phyloP scores from a whole-genome alignment of 2,329 filamentous ascomycete genomes.

The Decorospora gaudefroyi region DNA sequence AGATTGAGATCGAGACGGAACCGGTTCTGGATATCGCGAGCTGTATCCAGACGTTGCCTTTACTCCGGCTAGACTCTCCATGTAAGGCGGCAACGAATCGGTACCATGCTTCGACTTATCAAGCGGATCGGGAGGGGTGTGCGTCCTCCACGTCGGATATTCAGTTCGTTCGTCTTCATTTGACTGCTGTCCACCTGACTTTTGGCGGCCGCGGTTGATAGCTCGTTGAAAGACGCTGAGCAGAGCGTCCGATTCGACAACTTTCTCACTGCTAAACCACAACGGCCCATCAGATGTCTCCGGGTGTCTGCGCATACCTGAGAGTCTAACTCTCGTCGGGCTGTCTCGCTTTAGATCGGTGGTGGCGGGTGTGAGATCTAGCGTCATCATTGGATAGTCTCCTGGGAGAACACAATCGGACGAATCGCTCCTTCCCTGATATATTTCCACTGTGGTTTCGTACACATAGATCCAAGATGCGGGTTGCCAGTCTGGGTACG shows the following conservation, averaged over 20 bases:
- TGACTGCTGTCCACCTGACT: no score
- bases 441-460: slow-evolving; percentile 22
- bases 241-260: slow-evolving; percentile 6
- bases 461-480: slow-evolving; percentile 22
- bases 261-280: slow-evolving; percentile 9
- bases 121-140: not conserved
- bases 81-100: no score
- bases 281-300: slow-evolving; percentile 3
- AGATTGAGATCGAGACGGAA: not conserved
- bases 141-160: not conserved
- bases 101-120: not conserved
- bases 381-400: slow-evolving; percentile 17
- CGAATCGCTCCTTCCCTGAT: slow-evolving; percentile 12
- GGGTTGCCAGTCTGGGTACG: slow-evolving; percentile 22
- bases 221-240: slow-evolving; percentile 9
- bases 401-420: no score
- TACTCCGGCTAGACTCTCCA: no score
- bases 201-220: not conserved
- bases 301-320: slow-evolving; percentile 1
- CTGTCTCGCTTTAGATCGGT: slow-evolving; percentile 4
- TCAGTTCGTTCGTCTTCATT: not conserved
- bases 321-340: slow-evolving; percentile 9
- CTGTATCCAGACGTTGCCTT: not conserved
- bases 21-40: not conserved
- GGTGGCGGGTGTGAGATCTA: slow-evolving; percentile 10